Evolutionary conservation across 148 eudicot genomes (phyloP), one percentile per base, ranked within the genome.

Genomic region (Nepenthes mirabilis): DNA sequence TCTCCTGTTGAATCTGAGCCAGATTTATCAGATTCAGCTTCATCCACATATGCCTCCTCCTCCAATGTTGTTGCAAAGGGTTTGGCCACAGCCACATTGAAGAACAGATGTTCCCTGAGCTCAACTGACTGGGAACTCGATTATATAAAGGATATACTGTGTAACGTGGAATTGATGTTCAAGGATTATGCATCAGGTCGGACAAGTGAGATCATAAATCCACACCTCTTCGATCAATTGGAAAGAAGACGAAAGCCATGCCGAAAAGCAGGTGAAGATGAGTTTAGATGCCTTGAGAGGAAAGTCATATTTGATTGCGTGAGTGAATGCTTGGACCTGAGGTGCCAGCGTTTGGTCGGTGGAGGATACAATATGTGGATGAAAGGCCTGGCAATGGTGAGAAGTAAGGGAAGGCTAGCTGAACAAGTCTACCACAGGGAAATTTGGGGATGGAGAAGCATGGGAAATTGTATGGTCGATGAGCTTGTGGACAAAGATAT

Each of bases 401-500:
- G 68, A 65, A 76, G 84, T 65, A 82, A 79, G 67, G 86, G 78
- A 0, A 58, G 69, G 64, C 36, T 94, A 52, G 90, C 88, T 34
- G 80, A 81, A 67, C 95, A 86, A 74, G 74, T 94, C 14, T 76
- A 72, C 23, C 23, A 23, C 64, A 80, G 67, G 69, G 95, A 86
- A 65, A 82, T 89, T 49, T 65, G 76, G 1, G 70, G 68, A 11
- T 89, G 89, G 91, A 75, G 73, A 71, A 70, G 73, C 58, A 70
- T 86, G 77, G 77, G 80, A 57, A 80, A 84, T 34, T 61, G 71
- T 60, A 86, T 76, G 90, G 97, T 94, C 52, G 99, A 94, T 64
- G 97, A 89, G 58, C 83, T 89, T 32, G 88, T 89, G n/a, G 95
- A 89, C 70, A 82, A 79, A 66, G 97, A 94, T 54, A 94, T 94